These are phyloP conservation scores for Sclerotinia nivalis DNA, from an alignment of 2,329 filamentous ascomycete genomes.

Conservation along the genomic window DNA sequence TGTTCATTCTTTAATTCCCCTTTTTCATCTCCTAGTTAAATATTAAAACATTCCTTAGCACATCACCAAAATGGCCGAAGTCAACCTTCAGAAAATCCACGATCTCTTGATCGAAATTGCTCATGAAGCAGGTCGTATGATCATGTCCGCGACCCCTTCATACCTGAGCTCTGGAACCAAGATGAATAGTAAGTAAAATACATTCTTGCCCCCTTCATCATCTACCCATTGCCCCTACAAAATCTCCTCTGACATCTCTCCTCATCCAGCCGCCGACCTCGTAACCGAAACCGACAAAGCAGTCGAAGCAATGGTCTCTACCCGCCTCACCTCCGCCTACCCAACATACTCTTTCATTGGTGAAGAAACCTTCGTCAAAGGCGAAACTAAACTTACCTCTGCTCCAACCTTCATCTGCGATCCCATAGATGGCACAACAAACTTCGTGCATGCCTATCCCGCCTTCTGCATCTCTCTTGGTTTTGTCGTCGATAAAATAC, in stretches of 20 bases:
- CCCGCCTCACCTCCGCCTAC: constrained; percentile 53
- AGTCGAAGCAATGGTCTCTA: constrained; percentile 62
- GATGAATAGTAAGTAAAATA: constrained; percentile 55
- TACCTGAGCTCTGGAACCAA: constrained; percentile 60
- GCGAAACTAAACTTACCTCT: constrained; percentile 58
- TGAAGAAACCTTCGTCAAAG: constrained; percentile 74
- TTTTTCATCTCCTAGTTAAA: not conserved
- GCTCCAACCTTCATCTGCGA: constrained; percentile 79
- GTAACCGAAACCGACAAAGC: constrained; percentile 68
- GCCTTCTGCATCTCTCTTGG: constrained; percentile 77
- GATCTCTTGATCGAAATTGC: constrained; percentile 61
- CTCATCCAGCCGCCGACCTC: constrained; percentile 60
- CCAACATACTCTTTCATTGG: constrained; percentile 66
- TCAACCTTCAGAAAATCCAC: constrained; percentile 62
- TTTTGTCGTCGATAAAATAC: constrained; percentile 61
- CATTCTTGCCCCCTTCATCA: constrained; percentile 21
- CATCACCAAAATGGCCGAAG: constrained; percentile 49
- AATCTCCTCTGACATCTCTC: constrained; percentile 15
- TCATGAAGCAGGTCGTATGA: constrained; percentile 65
- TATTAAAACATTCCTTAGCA: not conserved
- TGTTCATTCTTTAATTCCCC: not conserved
- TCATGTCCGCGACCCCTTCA: constrained; percentile 60
- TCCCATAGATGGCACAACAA: constrained; percentile 80
- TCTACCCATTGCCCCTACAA: not conserved
- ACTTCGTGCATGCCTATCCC: constrained; percentile 77